These are phyloP conservation scores for Saussurea involucrata DNA, from an alignment of 129 eudicot species.

Conservation along the genomic window DNA sequence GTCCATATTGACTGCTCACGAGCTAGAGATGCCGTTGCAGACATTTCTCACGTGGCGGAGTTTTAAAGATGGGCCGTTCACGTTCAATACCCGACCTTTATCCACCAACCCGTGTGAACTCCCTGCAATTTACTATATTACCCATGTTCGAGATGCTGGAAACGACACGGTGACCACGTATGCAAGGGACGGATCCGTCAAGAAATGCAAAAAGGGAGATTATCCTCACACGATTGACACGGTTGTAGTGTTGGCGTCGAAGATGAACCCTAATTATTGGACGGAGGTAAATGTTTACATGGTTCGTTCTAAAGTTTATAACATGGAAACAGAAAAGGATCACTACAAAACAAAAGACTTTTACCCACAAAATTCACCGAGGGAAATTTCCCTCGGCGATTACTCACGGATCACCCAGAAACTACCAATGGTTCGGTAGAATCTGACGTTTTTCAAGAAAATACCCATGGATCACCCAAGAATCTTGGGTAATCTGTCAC, in stretches of 20 bases:
- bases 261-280: slow-evolving; percentile 57
- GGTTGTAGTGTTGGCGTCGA: slow-evolving; percentile 48
- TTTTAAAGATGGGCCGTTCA: slow-evolving; percentile 69
- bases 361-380: no score
- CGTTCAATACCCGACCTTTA: slow-evolving; percentile 75
- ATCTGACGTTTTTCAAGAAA: no score
- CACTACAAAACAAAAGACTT: no score
- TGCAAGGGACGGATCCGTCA: slow-evolving; percentile 23
- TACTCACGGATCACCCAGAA: no score
- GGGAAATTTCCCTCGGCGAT: no score
- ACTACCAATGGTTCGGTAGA: no score
- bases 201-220: slow-evolving; percentile 38
- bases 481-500: no score
- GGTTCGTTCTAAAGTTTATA: background rate
- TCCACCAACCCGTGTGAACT: slow-evolving; percentile 51
- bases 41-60: slow-evolving; percentile 86
- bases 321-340: no score
- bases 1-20: slow-evolving; percentile 40
- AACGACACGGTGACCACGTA: slow-evolving; percentile 50
- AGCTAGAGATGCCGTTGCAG: slow-evolving; percentile 62
- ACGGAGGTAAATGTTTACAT: slow-evolving; percentile 44
- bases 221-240: slow-evolving; percentile 45
- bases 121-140: slow-evolving; percentile 54
- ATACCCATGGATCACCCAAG: no score
- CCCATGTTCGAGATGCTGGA: slow-evolving; percentile 35